Conservation (phyloP, 2,329 filamentous ascomycete species). For the Cephalotrichum gorgonifer region DNA sequence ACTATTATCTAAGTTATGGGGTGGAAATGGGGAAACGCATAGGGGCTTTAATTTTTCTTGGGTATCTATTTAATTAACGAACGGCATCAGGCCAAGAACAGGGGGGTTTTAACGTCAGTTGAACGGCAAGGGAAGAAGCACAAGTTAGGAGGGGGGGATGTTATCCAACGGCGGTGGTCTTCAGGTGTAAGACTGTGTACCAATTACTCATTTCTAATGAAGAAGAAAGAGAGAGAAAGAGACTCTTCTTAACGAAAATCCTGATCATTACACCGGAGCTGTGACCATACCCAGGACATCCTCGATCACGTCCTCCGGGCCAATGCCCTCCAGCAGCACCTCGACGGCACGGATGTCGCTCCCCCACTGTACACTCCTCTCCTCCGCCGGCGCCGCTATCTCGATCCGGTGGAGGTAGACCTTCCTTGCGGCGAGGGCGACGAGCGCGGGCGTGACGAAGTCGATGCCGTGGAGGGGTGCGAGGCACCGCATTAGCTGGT, state of each 20-base stretch:
- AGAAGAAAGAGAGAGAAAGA: neutral
- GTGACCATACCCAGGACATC: slow-evolving; percentile 50
- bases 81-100: neutral
- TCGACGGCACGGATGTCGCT: slow-evolving; percentile 64
- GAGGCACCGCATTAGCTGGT: slow-evolving; percentile 58
- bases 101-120: too few species aligned
- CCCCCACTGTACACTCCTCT: slow-evolving; percentile 89
- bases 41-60: neutral
- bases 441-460: slow-evolving; percentile 75
- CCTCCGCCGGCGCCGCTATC: slow-evolving; percentile 57
- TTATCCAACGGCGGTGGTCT: too few species aligned
- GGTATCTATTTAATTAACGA: slow-evolving; percentile 3
- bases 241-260: neutral
- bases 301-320: slow-evolving; percentile 53
- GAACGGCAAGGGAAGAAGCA: too few species aligned
- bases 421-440: slow-evolving; percentile 73
- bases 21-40: slow-evolving; percentile 2
- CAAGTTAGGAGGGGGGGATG: too few species aligned
- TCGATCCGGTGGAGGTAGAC: slow-evolving; percentile 78
- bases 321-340: slow-evolving; percentile 51
- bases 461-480: slow-evolving; percentile 72
- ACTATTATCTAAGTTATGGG: neutral
- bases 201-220: neutral
- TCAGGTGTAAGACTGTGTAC: too few species aligned
- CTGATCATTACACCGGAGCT: slow-evolving; percentile 41